Conservation (phyloP, 2,329 filamentous ascomycete genomes). For the Fusarium nematophilum region DNA sequence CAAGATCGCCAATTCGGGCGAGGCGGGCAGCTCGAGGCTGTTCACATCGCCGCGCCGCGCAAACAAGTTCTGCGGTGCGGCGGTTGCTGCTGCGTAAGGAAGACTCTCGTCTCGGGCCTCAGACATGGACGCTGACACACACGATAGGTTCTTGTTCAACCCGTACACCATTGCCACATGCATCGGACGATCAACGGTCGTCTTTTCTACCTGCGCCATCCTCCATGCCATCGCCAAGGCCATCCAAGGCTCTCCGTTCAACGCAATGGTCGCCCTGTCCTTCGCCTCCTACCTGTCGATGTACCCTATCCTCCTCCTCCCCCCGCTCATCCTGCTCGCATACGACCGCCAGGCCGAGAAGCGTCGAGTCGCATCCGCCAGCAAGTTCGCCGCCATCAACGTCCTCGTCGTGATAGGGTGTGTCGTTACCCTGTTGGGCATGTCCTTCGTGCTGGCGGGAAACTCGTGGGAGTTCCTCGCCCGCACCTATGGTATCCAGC, state of each 20-base stretch:
- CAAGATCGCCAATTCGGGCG: slow-evolving; percentile 83
- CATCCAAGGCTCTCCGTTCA: slow-evolving; percentile 76
- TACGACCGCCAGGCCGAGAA: slow-evolving; percentile 71
- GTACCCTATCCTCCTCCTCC: slow-evolving; percentile 88
- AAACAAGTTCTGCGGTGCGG: slow-evolving; percentile 78
- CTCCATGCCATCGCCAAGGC: slow-evolving; percentile 86
- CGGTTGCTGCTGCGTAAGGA: slow-evolving; percentile 81
- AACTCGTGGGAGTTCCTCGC: slow-evolving; percentile 88
- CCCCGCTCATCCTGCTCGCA: slow-evolving; percentile 82
- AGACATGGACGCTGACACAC: slow-evolving; percentile 25
- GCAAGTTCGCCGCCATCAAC: slow-evolving; percentile 66
- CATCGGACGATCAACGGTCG: slow-evolving; percentile 86
- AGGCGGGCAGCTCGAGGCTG: slow-evolving; percentile 77
- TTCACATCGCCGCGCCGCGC: slow-evolving; percentile 83
- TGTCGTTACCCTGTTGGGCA: slow-evolving; percentile 71
- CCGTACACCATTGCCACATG: slow-evolving; percentile 94
- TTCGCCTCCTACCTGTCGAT: slow-evolving; percentile 92
- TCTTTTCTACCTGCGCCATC: slow-evolving; percentile 90
- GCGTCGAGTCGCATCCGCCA: slow-evolving; percentile 49
- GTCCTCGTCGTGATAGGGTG: slow-evolving; percentile 64
- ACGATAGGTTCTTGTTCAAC: slow-evolving; percentile 85
- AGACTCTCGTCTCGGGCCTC: slow-evolving; percentile 1
- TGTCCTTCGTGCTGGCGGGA: slow-evolving; percentile 79
- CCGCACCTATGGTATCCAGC: slow-evolving; percentile 92
- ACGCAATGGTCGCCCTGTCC: slow-evolving; percentile 84